Conservation (phyloP, 768 basidiomycete species). For the Tylopilus vinaceipallidus region DNA sequence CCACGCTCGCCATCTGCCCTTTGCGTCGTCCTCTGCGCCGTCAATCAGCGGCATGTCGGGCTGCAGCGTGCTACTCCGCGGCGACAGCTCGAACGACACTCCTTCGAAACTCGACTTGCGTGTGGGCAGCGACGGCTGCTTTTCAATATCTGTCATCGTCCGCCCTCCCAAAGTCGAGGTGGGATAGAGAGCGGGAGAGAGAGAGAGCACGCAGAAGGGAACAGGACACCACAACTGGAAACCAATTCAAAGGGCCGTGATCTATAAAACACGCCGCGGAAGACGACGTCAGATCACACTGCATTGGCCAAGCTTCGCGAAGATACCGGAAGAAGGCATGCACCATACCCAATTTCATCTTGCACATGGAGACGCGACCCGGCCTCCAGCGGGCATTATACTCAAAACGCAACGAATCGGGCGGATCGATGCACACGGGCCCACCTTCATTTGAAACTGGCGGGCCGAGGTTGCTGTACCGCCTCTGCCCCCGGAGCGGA, state of each 20-base stretch:
- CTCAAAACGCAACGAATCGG: conserved; percentile 9
- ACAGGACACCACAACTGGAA: too few relatives aligned
- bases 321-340: conserved; percentile 22
- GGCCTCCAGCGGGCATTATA: conserved; percentile 10
- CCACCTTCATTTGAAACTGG: conserved; percentile 5
- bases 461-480: not conserved
- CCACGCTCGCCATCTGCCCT: conserved; percentile 31
- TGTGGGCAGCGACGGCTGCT: conserved; percentile 20
- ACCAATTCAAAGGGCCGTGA: conserved; percentile 4
- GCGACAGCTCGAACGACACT: conserved; percentile 17
- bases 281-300: conserved; percentile 21
- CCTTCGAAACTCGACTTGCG: conserved; percentile 24
- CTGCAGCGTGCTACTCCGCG: conserved; percentile 24
- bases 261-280: conserved; percentile 27
- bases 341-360: conserved; percentile 12
- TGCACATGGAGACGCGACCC: conserved; percentile 5
- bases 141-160: conserved; percentile 32
- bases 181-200: too few relatives aligned
- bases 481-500: conserved; percentile 3
- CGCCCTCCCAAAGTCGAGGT: conserved; percentile 8
- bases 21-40: not conserved
- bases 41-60: conserved; percentile 18
- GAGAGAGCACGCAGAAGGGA: too few relatives aligned
- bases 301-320: conserved; percentile 23
- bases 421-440: conserved; percentile 3